Evolutionary conservation across 805 yeast genomes (phyloP), one percentile per base, ranked within the genome.

Genomic region (Barnettozyma pratensis): DNA sequence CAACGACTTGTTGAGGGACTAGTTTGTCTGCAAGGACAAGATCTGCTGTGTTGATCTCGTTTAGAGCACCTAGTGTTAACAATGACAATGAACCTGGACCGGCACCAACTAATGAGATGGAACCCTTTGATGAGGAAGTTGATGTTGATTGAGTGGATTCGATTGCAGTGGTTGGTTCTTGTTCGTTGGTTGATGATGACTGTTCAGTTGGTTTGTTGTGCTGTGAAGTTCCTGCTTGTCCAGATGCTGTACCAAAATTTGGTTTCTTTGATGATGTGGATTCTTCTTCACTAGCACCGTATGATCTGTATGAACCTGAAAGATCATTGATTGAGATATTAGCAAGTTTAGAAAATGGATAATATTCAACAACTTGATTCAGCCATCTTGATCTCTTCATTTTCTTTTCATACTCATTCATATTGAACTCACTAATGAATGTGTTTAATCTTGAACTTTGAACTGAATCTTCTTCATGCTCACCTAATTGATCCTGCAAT

Each of bases 1-100:
- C 87, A 35, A 92, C 69, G 1, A 92, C 95, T 57, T 83, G 85
- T 57, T 85, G 87, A 4, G 98, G 98, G 0, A 92, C 97, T 28
- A 92, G 74, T 61, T 92, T 92, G 64, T 92, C 98, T 1, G 97
- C 95, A 39, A 92, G 70, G 4, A 92, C 76, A 48, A 87, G 67
- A 63, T 92, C 97, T 0, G 97, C 97, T 0, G 80, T 71, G 52
- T 83, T 76, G 30, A 92, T 91, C 37, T 85, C 89, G 39, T 83
- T 79, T 29, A 89, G 63, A 0, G 98, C 98, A 5, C 94, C 96
- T 2, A 87, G 65, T 0, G 97, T 91, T 26, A 92, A 72, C 62
- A 88, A 75, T 1, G 89, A 83, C 0, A 86, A 77, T 2, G 92
- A 80, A 0, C 98, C 98, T 0, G 98, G 97, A 0, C 98, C 98